Base-by-base conservation (phyloP, 139 green algal species). In the Haematococcus lacustris region DNA sequence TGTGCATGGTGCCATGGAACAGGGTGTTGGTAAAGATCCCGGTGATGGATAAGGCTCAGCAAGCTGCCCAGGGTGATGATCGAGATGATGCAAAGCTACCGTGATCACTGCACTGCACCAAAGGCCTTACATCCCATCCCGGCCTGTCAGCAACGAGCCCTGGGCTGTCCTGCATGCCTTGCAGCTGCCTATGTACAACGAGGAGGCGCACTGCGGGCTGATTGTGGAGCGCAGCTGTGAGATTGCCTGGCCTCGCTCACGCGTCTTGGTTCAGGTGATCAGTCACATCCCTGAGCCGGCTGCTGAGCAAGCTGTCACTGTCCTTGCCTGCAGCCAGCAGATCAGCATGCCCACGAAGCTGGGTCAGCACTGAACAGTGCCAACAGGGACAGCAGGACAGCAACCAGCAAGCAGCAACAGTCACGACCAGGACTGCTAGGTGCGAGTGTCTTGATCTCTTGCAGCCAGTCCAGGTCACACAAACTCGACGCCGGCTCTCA, bases 261-360 rank as follows among this genome's bases (percentile, higher is more conserved):
- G 79, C 1, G 71, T 89, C 23, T 71, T 87, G 32, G 83, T 89
- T 38, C 84, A 89, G 80, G 83, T 83, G 65, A 41, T 30, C 30
- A 3, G 28, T 68, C 4, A 32, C 17, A 33, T 30, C 23, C 21
- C 17, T n/a, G 5, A 65, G 9, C 26, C 5, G 30, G 57, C 26
- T 37, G 57, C 23, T 33, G 5, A 65, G 17, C 26, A 5, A 65
- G 5, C 61, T 26, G 3, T 68, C 61, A 43, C 26, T 3, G 2
- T 9, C 13, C 1, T 68, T 25, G 2, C 3, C 41, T 47, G 3
- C 66, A 32, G 6, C 66, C 47, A 57, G 13, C 21, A 21, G 47
- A 21, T 21, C 13, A 34, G 26, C 6, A n/a, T 66, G 25, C 28
- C 30, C 23, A 69, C 43, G 5, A 47, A 17, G 41, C 6, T 69